Conservation (phyloP, 768 basidiomycete genomes). For the Boletellus emodensis region DNA sequence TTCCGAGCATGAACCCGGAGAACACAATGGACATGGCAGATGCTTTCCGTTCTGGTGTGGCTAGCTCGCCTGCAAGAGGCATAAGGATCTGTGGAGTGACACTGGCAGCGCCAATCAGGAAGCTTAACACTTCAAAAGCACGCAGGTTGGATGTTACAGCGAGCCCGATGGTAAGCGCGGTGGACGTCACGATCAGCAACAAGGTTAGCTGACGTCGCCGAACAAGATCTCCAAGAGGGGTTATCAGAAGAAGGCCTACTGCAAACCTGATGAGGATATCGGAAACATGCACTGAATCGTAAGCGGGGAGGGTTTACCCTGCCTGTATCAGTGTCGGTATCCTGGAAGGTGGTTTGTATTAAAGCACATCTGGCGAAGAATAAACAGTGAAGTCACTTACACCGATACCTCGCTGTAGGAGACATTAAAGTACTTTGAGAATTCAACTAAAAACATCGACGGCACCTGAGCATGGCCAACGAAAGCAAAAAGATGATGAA, state of each 20-base stretch:
- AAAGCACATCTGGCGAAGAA: not conserved
- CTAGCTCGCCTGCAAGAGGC: constrained; percentile 76
- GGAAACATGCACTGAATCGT: not conserved
- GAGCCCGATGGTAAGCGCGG: constrained; percentile 65
- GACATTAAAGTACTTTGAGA: constrained; percentile 39
- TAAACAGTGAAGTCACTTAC: constrained; percentile 14
- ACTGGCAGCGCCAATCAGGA: constrained; percentile 65
- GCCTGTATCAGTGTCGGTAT: constrained; percentile 67
- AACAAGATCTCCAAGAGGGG: constrained; percentile 81
- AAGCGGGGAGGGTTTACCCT: constrained; percentile 40
- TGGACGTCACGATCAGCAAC: constrained; percentile 48
- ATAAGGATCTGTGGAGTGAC: constrained; percentile 76
- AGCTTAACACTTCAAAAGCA: constrained; percentile 65
- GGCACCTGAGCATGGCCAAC: not conserved
- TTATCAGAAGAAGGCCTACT: constrained; percentile 65
- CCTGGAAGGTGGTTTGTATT: constrained; percentile 28
- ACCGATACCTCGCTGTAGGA: constrained; percentile 34
- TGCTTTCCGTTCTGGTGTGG: constrained; percentile 67
- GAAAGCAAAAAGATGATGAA: not conserved
- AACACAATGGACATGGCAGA: constrained; percentile 73
- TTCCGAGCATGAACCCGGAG: constrained; percentile 63
- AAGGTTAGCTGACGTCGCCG: constrained; percentile 71
- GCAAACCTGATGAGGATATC: constrained; percentile 50
- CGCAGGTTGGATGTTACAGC: constrained; percentile 55
- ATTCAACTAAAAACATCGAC: constrained; percentile 21